Evolutionary conservation across 345 rosid genomes (phyloP).

Genomic region (Euphorbia pulcherrima): DNA sequence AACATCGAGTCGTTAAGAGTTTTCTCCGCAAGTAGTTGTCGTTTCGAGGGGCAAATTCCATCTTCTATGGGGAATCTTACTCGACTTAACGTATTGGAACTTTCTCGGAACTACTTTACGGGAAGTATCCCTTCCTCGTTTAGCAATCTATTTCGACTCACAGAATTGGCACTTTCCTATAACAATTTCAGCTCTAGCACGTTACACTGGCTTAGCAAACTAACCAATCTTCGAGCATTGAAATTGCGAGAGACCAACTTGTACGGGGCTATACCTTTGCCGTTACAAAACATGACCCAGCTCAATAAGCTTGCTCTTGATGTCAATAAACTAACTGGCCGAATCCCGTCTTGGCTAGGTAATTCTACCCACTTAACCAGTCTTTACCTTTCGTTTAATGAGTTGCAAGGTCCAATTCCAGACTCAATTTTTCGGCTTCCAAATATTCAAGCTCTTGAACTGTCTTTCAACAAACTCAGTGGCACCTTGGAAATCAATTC

Average conservation of each 20-base stretch:
- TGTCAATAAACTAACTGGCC: background rate
- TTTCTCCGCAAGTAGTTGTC: background rate
- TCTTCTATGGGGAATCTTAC: slow-evolving; percentile 9
- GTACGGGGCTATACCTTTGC: background rate
- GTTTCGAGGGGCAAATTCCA: slow-evolving; percentile 14
- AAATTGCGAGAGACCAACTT: background rate
- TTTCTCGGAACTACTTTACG: slow-evolving; percentile 10
- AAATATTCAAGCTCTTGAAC: background rate
- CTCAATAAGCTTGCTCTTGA: background rate
- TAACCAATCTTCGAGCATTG: background rate
- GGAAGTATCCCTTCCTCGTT: slow-evolving; percentile 13
- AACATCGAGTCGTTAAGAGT: background rate
- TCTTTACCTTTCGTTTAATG: background rate
- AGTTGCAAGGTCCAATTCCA: slow-evolving; percentile 22
- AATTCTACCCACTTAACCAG: slow-evolving; percentile 1
- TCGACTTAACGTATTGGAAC: background rate
- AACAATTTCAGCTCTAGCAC: slow-evolving; percentile 6
- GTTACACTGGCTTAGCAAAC: background rate
- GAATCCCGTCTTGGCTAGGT: slow-evolving; percentile 8
- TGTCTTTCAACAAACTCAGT: slow-evolving; percentile 9
- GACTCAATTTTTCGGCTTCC: slow-evolving; percentile 7
- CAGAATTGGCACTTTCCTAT: background rate
- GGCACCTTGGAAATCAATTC: slow-evolving; percentile 14
- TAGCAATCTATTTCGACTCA: slow-evolving; percentile 3
- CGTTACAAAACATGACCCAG: background rate